These are phyloP conservation scores for Hortiboletus campestris DNA, from an alignment of 768 basidiomycete species.

Conservation along the genomic window DNA sequence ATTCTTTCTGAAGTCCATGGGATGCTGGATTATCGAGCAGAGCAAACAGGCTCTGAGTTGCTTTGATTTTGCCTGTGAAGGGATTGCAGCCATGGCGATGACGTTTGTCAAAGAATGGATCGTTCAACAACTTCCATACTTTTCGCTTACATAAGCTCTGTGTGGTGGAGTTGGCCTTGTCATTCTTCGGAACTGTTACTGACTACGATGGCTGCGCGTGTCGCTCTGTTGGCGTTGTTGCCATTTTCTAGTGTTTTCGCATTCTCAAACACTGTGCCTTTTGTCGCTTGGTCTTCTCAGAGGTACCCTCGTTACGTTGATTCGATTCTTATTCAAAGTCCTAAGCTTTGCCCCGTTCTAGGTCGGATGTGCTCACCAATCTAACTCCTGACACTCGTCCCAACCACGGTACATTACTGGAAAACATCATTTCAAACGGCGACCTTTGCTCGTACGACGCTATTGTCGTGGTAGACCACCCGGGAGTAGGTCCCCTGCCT, in stretches of 20 bases:
- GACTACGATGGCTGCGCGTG: conserved; percentile 42
- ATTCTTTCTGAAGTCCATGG: conserved; percentile 75
- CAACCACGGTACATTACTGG: conserved; percentile 37
- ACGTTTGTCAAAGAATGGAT: conserved; percentile 1
- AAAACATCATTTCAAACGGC: conserved; percentile 42
- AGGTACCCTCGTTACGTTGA: conserved; percentile 38
- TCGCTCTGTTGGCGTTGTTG: conserved; percentile 45
- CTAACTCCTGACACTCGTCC: conserved; percentile 37
- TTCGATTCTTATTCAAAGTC: not conserved
- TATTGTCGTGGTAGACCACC: conserved; percentile 66
- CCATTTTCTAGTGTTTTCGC: conserved; percentile 45
- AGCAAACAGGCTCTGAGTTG: conserved; percentile 87
- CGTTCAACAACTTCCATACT: too few relatives aligned
- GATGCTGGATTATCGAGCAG: conserved; percentile 86
- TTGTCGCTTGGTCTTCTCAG: conserved; percentile 71
- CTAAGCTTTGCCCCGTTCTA: conserved; percentile 22
- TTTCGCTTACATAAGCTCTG: conserved; percentile 19
- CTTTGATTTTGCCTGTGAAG: conserved; percentile 61
- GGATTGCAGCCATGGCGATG: conserved; percentile 45
- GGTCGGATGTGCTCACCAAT: conserved; percentile 47
- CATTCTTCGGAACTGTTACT: not conserved
- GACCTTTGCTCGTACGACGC: conserved; percentile 64
- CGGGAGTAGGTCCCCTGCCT: conserved; percentile 52
- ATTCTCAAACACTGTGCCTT: conserved; percentile 60
- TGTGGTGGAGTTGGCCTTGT: not conserved